Conservation (phyloP, 73 alveolate genomes). For the Paramecium caudatum region DNA sequence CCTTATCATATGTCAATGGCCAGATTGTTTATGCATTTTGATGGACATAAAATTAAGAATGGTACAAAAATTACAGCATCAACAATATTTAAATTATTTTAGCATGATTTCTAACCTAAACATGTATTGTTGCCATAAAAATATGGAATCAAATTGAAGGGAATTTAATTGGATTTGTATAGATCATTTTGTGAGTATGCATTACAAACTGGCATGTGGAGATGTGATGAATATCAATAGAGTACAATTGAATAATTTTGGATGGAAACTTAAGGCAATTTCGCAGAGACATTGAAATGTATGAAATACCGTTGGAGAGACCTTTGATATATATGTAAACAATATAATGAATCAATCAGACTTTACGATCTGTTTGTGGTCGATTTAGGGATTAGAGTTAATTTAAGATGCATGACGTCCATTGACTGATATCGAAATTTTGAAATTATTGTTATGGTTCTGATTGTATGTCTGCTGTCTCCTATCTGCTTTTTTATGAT, state of each 20-base stretch:
- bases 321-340: slow-evolving; percentile 39
- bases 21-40: slow-evolving; percentile 86
- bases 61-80: slow-evolving; percentile 84
- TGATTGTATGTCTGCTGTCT: slow-evolving; percentile 4
- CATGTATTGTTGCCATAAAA: slow-evolving; percentile 81
- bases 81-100: slow-evolving; percentile 75
- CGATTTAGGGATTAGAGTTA: neutral
- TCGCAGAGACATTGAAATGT: slow-evolving; percentile 46
- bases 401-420: neutral
- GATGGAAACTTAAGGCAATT: slow-evolving; percentile 89
- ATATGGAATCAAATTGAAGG: slow-evolving; percentile 78
- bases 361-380: slow-evolving; percentile 5
- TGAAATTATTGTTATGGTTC: neutral
- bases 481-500: slow-evolving; percentile 25
- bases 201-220: slow-evolving; percentile 75
- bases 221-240: slow-evolving; percentile 70
- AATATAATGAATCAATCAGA: too few relatives aligned
- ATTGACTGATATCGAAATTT: neutral
- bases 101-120: slow-evolving; percentile 83
- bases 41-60: slow-evolving; percentile 87
- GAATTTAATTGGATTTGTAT: slow-evolving; percentile 83
- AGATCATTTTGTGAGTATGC: slow-evolving; percentile 78
- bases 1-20: slow-evolving; percentile 88
- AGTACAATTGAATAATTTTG: slow-evolving; percentile 78
- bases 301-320: slow-evolving; percentile 69